Conservation (phyloP, 495 filamentous ascomycete species). For the Thermochaetoides thermophila region DNA sequence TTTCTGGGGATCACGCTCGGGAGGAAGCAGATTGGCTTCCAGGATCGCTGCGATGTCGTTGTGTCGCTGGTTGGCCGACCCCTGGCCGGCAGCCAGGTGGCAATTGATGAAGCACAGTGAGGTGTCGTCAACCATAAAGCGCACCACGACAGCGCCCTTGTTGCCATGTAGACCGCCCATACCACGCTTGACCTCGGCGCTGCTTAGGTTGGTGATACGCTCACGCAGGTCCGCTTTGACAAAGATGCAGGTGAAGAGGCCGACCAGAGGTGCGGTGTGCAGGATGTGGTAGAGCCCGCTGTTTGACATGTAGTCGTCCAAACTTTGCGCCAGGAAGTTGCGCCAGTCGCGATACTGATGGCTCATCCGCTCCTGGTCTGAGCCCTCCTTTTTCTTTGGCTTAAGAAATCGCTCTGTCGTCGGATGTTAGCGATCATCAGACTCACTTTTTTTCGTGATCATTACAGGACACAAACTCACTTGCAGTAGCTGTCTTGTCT, state of each 20-base stretch:
- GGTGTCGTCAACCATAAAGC: slow-evolving; percentile 80
- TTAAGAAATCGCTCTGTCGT: slow-evolving; percentile 50
- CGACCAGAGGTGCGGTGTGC: slow-evolving; percentile 79
- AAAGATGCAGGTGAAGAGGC: slow-evolving; percentile 90
- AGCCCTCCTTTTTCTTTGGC: slow-evolving; percentile 79
- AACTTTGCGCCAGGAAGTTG: slow-evolving; percentile 63
- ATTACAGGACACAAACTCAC: slow-evolving; percentile 29
- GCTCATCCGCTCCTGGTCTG: slow-evolving; percentile 87
- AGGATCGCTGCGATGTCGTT: slow-evolving; percentile 87
- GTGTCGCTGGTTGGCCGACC: slow-evolving; percentile 76
- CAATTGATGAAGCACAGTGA: slow-evolving; percentile 96
- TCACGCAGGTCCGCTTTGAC: slow-evolving; percentile 64
- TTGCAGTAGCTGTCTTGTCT: slow-evolving; percentile 94
- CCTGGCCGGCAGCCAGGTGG: slow-evolving; percentile 89
- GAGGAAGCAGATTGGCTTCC: slow-evolving; percentile 57
- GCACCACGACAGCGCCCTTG: slow-evolving; percentile 86
- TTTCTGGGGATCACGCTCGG: slow-evolving; percentile 41
- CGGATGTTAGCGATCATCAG: slow-evolving; percentile 12
- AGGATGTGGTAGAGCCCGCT: slow-evolving; percentile 69
- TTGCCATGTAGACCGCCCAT: slow-evolving; percentile 91
- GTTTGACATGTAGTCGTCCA: slow-evolving; percentile 68
- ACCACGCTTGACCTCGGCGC: slow-evolving; percentile 80
- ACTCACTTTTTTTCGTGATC: not conserved
- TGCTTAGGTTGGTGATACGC: slow-evolving; percentile 59
- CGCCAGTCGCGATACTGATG: slow-evolving; percentile 95